phyloP scores from a whole-genome alignment of 805 yeast species.

The Wickerhamomyces ciferrii region DNA sequence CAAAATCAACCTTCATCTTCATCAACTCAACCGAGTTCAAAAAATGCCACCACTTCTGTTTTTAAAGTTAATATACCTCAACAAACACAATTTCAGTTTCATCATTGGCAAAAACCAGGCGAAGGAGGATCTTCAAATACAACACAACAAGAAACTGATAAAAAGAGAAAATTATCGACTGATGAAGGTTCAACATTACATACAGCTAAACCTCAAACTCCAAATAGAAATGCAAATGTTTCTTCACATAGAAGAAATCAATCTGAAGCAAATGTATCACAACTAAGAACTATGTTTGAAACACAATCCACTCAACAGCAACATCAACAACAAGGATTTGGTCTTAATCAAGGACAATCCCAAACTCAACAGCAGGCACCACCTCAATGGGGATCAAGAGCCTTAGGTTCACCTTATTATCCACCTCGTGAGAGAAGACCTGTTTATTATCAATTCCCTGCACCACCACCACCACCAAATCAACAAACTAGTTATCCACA shows the following conservation, averaged over 20 bases:
- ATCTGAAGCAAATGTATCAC: slow-evolving; percentile 23
- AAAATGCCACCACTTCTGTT: slow-evolving; percentile 14
- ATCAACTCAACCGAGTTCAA: background rate
- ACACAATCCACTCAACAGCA: slow-evolving; percentile 3
- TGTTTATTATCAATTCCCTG: slow-evolving; percentile 4
- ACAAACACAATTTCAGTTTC: slow-evolving; percentile 23
- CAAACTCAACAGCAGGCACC: slow-evolving; percentile 9
- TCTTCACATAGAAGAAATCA: slow-evolving; percentile 21
- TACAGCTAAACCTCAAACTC: slow-evolving; percentile 1
- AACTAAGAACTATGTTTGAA: slow-evolving; percentile 19
- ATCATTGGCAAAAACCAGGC: slow-evolving; percentile 24
- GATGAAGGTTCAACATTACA: background rate
- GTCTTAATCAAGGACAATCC: slow-evolving; percentile 5
- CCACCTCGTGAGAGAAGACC: slow-evolving; percentile 1
- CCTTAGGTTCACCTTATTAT: slow-evolving; percentile 2
- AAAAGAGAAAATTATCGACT: background rate
- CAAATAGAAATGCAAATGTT: background rate
- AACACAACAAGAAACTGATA: background rate
- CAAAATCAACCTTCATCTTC: background rate
- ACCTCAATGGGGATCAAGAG: slow-evolving; percentile 2
- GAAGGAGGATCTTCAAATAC: slow-evolving; percentile 6
- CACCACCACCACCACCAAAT: slow-evolving; percentile 4
- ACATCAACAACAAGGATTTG: slow-evolving; percentile 6
- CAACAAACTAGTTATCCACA: background rate
- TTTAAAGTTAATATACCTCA: slow-evolving; percentile 23